These are phyloP conservation scores for Gnomoniopsis sp. DNA, from an alignment of 2,329 filamentous ascomycete genomes.

Conservation along the genomic window DNA sequence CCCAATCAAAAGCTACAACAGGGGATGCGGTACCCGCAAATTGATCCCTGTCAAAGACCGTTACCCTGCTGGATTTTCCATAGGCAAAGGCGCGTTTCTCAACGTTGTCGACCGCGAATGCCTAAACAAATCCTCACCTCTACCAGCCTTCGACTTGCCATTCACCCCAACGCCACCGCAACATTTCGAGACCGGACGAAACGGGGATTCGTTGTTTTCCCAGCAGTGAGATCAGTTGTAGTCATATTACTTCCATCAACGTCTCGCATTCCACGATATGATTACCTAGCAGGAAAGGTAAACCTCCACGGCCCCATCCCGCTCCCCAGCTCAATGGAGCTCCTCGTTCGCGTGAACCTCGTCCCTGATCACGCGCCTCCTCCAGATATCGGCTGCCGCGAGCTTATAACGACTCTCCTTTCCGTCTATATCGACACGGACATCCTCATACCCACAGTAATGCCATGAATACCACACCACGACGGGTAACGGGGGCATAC, in stretches of 20 bases:
- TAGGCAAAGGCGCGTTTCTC: not conserved
- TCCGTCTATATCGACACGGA: not conserved
- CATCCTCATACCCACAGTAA: conserved; percentile 7
- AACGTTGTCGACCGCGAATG: conserved; percentile 1
- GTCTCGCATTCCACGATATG: conserved; percentile 12
- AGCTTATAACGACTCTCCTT: conserved; percentile 9
- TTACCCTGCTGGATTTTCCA: conserved; percentile 9
- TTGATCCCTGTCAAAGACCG: not conserved
- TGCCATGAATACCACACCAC: conserved; percentile 19
- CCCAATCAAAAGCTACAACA: not conserved
- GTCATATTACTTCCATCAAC: not conserved
- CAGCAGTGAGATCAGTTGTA: not conserved
- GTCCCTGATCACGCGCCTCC: conserved; percentile 1
- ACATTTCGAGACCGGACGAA: not conserved
- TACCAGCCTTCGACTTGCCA: not conserved
- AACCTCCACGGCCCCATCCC: not conserved
- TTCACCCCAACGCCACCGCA: not conserved
- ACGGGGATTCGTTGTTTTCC: not conserved
- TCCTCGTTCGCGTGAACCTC: not conserved
- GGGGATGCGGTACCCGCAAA: not conserved
- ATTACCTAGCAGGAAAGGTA: conserved; percentile 19
- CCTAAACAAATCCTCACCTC: not conserved
- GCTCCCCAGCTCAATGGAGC: not conserved
- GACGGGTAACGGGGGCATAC: conserved; percentile 18
- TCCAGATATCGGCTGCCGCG: conserved; percentile 18